Conservation (phyloP, 2,329 filamentous ascomycete genomes). For the Parasarocladium wereldwijsianum region DNA sequence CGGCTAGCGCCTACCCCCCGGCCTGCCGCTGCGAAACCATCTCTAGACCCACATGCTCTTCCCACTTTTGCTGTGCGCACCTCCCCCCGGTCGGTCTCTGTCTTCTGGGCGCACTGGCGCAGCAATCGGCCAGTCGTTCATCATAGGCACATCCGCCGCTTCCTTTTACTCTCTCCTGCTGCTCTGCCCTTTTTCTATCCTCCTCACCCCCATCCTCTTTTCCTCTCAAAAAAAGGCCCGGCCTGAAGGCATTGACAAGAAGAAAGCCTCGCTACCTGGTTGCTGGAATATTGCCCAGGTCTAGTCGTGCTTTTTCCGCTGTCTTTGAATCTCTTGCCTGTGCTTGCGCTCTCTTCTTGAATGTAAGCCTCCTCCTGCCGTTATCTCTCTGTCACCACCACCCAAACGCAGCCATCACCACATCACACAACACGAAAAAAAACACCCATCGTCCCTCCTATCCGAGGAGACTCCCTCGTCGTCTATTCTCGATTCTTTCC, state of each 20-base stretch:
- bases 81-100: too few relatives aligned
- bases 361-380: conserved; percentile 7
- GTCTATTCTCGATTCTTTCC: conserved; percentile 1
- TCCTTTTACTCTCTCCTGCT: conserved; percentile 1
- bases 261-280: conserved; percentile 9
- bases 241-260: conserved; percentile 7
- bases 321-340: conserved; percentile 6
- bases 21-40: too few relatives aligned
- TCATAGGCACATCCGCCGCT: conserved; percentile 2
- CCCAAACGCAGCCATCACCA: conserved; percentile 3
- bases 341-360: conserved; percentile 1
- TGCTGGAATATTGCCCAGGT: conserved; percentile 26
- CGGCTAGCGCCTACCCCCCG: too few relatives aligned
- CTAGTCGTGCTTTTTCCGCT: conserved; percentile 5
- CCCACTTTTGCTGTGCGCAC: too few relatives aligned
- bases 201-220: conserved; percentile 5
- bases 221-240: conserved; percentile 8
- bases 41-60: too few relatives aligned
- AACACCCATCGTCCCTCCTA: neutral
- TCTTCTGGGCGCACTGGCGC: too few relatives aligned
- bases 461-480: neutral
- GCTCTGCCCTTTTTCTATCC: neutral
- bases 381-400: neutral
- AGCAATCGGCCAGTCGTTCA: neutral
- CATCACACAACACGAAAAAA: conserved; percentile 2